These are phyloP conservation scores for Vigna mungo DNA, from an alignment of 306 rosid species.

Conservation along the genomic window DNA sequence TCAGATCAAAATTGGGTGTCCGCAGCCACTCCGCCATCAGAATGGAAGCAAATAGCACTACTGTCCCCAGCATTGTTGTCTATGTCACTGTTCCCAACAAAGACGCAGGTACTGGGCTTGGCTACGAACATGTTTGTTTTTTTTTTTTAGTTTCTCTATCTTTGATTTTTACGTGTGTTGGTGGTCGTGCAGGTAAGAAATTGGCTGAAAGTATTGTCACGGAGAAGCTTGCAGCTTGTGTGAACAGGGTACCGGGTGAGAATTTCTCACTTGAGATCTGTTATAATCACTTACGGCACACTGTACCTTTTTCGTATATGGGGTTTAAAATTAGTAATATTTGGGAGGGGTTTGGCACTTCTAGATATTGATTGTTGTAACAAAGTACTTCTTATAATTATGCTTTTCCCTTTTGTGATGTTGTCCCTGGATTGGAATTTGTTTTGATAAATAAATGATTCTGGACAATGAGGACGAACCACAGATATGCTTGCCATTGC, in stretches of 20 bases:
- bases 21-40: constrained; percentile 47
- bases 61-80: constrained; percentile 90
- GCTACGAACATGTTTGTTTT: neutral
- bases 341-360: neutral
- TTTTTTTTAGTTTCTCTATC: neutral
- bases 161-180: constrained; percentile 8
- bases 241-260: constrained; percentile 84
- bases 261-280: neutral
- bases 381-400: neutral
- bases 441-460: neutral
- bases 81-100: constrained; percentile 94
- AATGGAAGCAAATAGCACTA: constrained; percentile 72
- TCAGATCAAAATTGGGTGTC: constrained; percentile 68
- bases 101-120: constrained; percentile 67
- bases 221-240: constrained; percentile 98
- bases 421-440: neutral
- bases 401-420: neutral
- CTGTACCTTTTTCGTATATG: neutral
- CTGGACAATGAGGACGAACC: neutral
- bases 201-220: constrained; percentile 84
- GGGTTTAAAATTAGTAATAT: neutral
- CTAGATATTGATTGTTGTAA: neutral
- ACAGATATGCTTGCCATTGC: neutral
- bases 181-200: constrained; percentile 73
- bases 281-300: neutral